A percentile compares a stretch with the other conserved stretches of the same genome.
Conservation (phyloP, 257 asterid genomes). For the Solanum sejunctum region DNA sequence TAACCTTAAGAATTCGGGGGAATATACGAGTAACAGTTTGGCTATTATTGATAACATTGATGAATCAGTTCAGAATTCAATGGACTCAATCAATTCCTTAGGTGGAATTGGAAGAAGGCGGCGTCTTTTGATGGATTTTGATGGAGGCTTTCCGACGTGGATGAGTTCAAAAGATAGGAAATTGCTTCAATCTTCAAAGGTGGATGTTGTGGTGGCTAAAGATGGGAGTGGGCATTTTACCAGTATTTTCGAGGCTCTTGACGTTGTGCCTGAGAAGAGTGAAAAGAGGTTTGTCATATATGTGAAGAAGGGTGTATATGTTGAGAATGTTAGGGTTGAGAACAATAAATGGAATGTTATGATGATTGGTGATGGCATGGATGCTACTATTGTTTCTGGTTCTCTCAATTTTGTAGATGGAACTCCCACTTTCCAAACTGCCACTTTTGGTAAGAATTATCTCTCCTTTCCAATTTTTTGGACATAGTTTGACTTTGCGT, state of each 20-base stretch:
- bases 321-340: constrained; percentile 3
- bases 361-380: constrained; percentile 18
- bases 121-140: constrained; percentile 8
- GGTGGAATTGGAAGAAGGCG: constrained; percentile 7
- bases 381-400: constrained; percentile 9
- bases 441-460: constrained; percentile 6
- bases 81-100: neutral
- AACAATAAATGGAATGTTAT: constrained; percentile 4
- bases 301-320: constrained; percentile 6
- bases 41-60: constrained; percentile 8
- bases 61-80: neutral
- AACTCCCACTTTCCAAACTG: constrained; percentile 2
- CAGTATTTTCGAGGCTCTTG: neutral
- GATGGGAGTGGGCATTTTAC: constrained; percentile 10
- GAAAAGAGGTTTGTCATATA: neutral
- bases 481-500: too few relatives aligned
- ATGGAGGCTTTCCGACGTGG: constrained; percentile 1
- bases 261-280: constrained; percentile 2
- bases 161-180: constrained; percentile 7
- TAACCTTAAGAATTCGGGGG: constrained; percentile 8
- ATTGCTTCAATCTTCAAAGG: neutral
- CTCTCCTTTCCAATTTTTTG: too few relatives aligned
- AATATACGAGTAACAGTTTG: constrained; percentile 18
- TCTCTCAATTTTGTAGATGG: constrained; percentile 3
- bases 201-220: constrained; percentile 11